Evolutionary conservation across 768 basidiomycete species (phyloP).

Genomic region (Phaeolepiota aurea): DNA sequence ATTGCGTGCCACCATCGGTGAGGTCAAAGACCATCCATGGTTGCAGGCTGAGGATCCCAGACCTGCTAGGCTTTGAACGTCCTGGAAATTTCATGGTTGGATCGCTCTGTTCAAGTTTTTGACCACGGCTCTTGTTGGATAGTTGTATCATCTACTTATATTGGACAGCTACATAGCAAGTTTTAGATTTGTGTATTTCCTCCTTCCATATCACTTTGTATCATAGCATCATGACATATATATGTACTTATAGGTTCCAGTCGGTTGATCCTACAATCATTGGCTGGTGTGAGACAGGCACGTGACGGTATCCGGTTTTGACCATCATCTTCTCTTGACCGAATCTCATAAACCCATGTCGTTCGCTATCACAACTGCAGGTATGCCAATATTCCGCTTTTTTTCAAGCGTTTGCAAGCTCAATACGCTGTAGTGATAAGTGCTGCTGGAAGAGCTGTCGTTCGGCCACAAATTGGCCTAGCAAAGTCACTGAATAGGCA

Average conservation of each 20-base stretch:
- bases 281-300: too few relatives aligned
- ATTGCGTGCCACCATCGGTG: slow-evolving; percentile 70
- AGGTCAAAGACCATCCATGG: slow-evolving; percentile 86
- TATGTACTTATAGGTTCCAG: too few relatives aligned
- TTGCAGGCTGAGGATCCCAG: slow-evolving; percentile 22
- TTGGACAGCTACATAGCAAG: neutral
- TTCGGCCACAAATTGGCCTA: slow-evolving; percentile 29
- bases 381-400: slow-evolving; percentile 14
- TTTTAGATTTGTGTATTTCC: neutral
- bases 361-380: slow-evolving; percentile 29
- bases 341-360: slow-evolving; percentile 32
- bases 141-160: neutral
- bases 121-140: neutral
- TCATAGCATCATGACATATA: too few relatives aligned
- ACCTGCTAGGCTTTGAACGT: neutral
- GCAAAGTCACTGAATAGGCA: slow-evolving; percentile 10
- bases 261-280: too few relatives aligned
- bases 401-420: slow-evolving; percentile 2
- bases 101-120: neutral
- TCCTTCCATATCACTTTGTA: too few relatives aligned
- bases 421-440: slow-evolving; percentile 19
- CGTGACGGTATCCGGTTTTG: neutral
- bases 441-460: slow-evolving; percentile 34
- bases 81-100: slow-evolving; percentile 19
- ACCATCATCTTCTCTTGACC: neutral